Conservation (phyloP, 768 basidiomycete genomes). For the Lactarius tabidus region DNA sequence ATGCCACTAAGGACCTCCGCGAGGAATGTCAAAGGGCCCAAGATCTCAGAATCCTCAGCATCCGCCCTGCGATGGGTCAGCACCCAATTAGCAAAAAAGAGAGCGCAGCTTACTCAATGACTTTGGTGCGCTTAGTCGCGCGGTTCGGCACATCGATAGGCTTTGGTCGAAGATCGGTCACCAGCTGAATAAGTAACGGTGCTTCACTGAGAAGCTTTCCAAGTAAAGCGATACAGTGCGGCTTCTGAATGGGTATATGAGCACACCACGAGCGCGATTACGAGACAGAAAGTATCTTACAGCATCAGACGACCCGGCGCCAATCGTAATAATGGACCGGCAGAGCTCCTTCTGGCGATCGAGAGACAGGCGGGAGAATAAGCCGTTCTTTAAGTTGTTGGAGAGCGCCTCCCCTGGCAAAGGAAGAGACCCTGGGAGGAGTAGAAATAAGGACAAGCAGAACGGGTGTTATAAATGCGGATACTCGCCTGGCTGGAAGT, state of each 20-base stretch:
- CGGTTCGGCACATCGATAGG: conserved; percentile 41
- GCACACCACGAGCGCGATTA: not conserved
- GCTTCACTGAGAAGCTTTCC: conserved; percentile 47
- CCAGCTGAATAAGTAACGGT: conserved; percentile 48
- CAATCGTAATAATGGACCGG: conserved; percentile 51
- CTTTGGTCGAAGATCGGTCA: conserved; percentile 47
- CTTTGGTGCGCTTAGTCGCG: conserved; percentile 61
- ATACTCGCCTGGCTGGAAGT: conserved; percentile 44
- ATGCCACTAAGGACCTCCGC: conserved; percentile 68
- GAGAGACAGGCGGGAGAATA: conserved; percentile 51
- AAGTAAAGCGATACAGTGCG: conserved; percentile 46
- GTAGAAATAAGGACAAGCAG: conserved; percentile 8
- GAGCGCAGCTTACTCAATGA: conserved; percentile 44
- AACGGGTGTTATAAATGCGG: not conserved
- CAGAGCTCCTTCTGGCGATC: conserved; percentile 56
- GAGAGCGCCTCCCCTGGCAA: conserved; percentile 41
- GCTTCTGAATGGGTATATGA: conserved; percentile 8
- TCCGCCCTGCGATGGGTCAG: conserved; percentile 11
- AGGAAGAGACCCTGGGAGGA: conserved; percentile 38
- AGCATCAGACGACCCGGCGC: conserved; percentile 42
- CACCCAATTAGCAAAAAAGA: not conserved
- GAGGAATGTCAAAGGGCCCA: conserved; percentile 49
- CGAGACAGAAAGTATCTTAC: conserved; percentile 37
- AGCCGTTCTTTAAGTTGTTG: conserved; percentile 46
- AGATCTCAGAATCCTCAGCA: not conserved